Percentiles rank a stretch among this genome's conserved stretches.
Evolutionary conservation across 768 basidiomycete genomes (phyloP).

Genomic region (Pleurotus sapidus): DNA sequence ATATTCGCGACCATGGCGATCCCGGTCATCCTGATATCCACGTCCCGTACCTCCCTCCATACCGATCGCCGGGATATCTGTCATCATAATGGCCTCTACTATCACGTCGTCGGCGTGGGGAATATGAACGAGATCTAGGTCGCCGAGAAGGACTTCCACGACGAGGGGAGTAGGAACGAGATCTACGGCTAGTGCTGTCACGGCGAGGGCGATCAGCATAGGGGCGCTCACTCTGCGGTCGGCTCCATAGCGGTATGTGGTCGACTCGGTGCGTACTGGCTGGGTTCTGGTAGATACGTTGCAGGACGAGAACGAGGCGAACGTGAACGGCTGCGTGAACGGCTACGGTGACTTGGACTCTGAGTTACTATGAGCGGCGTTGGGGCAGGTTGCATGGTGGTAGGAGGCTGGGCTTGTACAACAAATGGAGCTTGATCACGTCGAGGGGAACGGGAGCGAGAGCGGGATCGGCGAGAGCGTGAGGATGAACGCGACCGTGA

Average conservation of each 20-base stretch:
- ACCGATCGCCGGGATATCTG: not conserved
- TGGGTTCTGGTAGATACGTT: not conserved
- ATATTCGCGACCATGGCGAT: not conserved
- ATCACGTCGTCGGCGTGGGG: slow-evolving; percentile 2
- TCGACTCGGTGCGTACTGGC: slow-evolving; percentile 1
- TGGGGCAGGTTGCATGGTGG: slow-evolving; percentile 3
- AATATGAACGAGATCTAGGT: slow-evolving; percentile 14
- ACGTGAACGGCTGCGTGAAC: slow-evolving; percentile 8
- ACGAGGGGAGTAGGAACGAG: not conserved
- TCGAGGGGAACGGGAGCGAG: slow-evolving; percentile 19
- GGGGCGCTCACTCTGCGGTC: not conserved
- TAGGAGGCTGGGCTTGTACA: slow-evolving; percentile 1
- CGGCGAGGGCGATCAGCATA: not conserved
- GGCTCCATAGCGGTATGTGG: slow-evolving; percentile 5
- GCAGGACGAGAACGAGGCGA: not conserved
- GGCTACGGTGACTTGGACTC: slow-evolving; percentile 2
- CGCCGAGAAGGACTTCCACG: not conserved
- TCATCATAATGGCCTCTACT: slow-evolving; percentile 4
- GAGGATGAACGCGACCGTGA: no score
- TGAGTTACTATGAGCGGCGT: slow-evolving; percentile 9
- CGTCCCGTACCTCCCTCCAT: no score
- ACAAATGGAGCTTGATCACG: not conserved
- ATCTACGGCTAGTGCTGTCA: not conserved
- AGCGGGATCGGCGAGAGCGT: slow-evolving; percentile 12
- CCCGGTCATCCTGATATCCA: not conserved